Base-by-base conservation (phyloP, 2,329 filamentous ascomycete genomes). In the Metarhizium rileyi region DNA sequence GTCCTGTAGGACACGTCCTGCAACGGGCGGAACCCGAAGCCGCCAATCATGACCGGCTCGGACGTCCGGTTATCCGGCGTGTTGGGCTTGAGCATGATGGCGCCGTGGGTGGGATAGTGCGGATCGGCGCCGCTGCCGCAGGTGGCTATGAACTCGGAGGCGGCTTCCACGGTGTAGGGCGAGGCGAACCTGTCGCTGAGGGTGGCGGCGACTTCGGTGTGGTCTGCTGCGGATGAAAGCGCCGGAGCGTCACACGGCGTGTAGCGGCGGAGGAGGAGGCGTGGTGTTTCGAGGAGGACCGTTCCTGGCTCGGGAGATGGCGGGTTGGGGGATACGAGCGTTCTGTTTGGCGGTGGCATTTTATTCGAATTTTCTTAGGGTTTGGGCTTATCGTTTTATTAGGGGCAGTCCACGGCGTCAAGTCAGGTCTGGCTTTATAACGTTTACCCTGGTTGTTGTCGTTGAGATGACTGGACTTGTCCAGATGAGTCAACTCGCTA, bases 151-250 rank as follows among this genome's bases (percentile, higher is more conserved):
- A 66, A 73, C 23, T 26, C 33, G 18, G 67, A 53, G 2, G 72
- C 70, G 40, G 67, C 59, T 8, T 63, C 58, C 4, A 70, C 53
- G 1, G 63, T 69, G 60, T 76, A 77, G 0, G 75, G 75, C 9
- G 54, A 56, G 5, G 73, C 72, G 49, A 76, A 77, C 36, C 60
- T 53, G 56, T 73, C 61, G 48, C 69, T 67, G 65, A 78, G 65
- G 54, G 61, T 65, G 10, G 46, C 51, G 1, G 61, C 54, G 3
- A 77, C 60, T 16, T 65, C 53, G 4, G 59, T 57, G 52, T 70
- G 63, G 61, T 76, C 66, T 51, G 62, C 71, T 2, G 60, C 63
- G 3, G 47, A 50, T 9, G 66, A 56, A 40, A 70, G 50, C 18
- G 59, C 53, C 4, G 59, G 53, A 4, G 67, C 69, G 54, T 78